Evolutionary conservation across 768 basidiomycete species (phyloP).

Genomic region (Pisolithus sp.): DNA sequence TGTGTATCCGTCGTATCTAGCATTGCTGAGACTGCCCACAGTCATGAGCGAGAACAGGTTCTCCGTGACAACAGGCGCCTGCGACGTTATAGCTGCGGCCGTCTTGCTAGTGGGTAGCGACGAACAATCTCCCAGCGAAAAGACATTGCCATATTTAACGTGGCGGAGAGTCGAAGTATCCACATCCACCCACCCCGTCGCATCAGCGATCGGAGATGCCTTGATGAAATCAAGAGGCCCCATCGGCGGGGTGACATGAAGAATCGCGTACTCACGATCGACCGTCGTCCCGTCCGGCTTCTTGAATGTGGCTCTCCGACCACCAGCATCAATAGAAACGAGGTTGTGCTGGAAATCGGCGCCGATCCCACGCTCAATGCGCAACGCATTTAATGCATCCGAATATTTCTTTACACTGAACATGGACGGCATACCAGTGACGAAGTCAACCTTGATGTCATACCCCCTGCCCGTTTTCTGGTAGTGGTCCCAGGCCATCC

Average conservation of each 20-base stretch:
- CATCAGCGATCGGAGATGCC: constrained; percentile 69
- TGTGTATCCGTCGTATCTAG: constrained; percentile 83
- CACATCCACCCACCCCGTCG: constrained; percentile 86
- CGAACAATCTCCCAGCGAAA: constrained; percentile 88
- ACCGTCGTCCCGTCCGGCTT: constrained; percentile 62
- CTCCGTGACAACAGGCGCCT: constrained; percentile 86
- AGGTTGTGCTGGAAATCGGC: constrained; percentile 82
- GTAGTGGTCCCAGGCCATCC: constrained; percentile 91
- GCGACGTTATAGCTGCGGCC: constrained; percentile 86
- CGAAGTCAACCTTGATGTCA: constrained; percentile 66
- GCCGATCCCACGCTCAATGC: constrained; percentile 73
- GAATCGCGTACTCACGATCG: constrained; percentile 70
- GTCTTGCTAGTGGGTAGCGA: constrained; percentile 95
- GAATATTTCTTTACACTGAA: constrained; percentile 96
- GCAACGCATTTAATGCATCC: constrained; percentile 72
- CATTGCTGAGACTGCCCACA: constrained; percentile 61
- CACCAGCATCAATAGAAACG: constrained; percentile 59
- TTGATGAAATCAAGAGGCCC: constrained; percentile 81
- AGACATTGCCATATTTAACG: constrained; percentile 77
- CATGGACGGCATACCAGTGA: constrained; percentile 92
- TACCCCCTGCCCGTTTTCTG: constrained; percentile 51
- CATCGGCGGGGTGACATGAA: constrained; percentile 92
- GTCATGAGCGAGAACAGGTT: constrained; percentile 76
- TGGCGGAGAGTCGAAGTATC: constrained; percentile 77
- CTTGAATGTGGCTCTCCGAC: constrained; percentile 81